Base-by-base conservation (phyloP, 148 eudicot genomes). In the Rhododendron mucronatum region DNA sequence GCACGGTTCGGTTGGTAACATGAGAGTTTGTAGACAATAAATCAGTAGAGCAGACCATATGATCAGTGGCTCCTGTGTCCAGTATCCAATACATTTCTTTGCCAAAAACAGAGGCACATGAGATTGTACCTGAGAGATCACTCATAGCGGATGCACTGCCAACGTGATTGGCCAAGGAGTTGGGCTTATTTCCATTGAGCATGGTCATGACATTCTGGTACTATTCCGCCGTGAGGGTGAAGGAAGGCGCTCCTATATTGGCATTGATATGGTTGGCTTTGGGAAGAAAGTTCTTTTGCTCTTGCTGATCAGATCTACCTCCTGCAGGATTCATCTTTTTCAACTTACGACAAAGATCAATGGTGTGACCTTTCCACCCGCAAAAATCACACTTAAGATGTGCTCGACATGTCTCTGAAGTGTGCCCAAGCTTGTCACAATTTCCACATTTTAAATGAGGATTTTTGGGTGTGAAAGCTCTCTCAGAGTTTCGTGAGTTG, bases 311-410 rank as follows among this genome's bases (percentile, higher is more conserved):
- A 45, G 7, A 15, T 45, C 33, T 45, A 5, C 44, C 41, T 7
- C 45, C 9, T 15, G n/a, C 45, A 30, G 0, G 16, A 15, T 39
- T 35, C n/a, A 3, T 75, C 5, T 2, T 1, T 13, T 81, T 44
- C 3, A 81, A 23, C 45, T 55, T 81, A 7, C 15, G 47, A 28
- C 39, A 81, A 20, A 53, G 57, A 30, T 78, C 55, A n/a, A 78
- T 78, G 82, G 57, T 78, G 57, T 78, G 55, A 47, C 30, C 16
- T n/a, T 26, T 47, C 14, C 14, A 78, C 20, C 57, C 35, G 1
- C 82, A 78, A 78, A 18, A 21, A 48, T 78, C 82, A 78, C 82
- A 78, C 5, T 78, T 78, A 48, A 47, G 82, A 48, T 78, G 82
- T 55, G 65, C 67, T 51, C 67, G 67, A 41, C 67, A 81, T 15